Evolutionary conservation across 2,329 filamentous ascomycete species (phyloP).

Genomic region (Talaromyces sp.): DNA sequence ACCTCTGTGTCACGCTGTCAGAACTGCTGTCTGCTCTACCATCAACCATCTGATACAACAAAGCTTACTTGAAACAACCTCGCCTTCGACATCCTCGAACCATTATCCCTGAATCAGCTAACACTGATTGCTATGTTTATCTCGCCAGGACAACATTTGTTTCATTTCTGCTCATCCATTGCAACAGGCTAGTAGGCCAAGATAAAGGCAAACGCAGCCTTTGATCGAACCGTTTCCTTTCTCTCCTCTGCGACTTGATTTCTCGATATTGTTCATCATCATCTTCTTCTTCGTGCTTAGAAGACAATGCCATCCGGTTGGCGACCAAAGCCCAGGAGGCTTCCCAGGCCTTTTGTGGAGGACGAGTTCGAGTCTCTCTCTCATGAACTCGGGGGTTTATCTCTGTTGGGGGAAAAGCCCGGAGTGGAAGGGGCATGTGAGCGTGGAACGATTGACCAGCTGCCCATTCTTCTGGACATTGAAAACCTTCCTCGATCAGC

Average conservation of each 20-base stretch:
- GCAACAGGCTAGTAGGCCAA: slow-evolving; percentile 26
- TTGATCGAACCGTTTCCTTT: background rate
- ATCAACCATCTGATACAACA: background rate
- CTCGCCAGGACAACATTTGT: slow-evolving; percentile 22
- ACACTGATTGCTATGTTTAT: slow-evolving; percentile 27
- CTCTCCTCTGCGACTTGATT: background rate
- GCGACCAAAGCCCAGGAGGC: slow-evolving; percentile 31
- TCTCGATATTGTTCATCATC: background rate
- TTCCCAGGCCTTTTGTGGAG: slow-evolving; percentile 46
- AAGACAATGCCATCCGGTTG: slow-evolving; percentile 27
- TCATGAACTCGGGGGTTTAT: slow-evolving; percentile 39
- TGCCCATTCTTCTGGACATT: slow-evolving; percentile 42
- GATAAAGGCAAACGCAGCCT: slow-evolving; percentile 2
- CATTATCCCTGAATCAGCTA: slow-evolving; percentile 24
- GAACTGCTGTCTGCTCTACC: background rate
- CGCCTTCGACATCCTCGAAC: background rate
- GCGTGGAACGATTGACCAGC: slow-evolving; percentile 46
- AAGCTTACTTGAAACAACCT: background rate
- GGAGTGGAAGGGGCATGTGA: slow-evolving; percentile 34
- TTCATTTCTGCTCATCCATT: slow-evolving; percentile 25
- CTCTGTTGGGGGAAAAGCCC: slow-evolving; percentile 32
- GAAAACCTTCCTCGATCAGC: slow-evolving; percentile 25
- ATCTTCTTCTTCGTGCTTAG: slow-evolving; percentile 10
- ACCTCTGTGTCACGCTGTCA: background rate
- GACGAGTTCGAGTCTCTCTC: slow-evolving; percentile 45